These are phyloP conservation scores for Scleroderma citrinum DNA, from an alignment of 768 basidiomycete species.

Conservation along the genomic window DNA sequence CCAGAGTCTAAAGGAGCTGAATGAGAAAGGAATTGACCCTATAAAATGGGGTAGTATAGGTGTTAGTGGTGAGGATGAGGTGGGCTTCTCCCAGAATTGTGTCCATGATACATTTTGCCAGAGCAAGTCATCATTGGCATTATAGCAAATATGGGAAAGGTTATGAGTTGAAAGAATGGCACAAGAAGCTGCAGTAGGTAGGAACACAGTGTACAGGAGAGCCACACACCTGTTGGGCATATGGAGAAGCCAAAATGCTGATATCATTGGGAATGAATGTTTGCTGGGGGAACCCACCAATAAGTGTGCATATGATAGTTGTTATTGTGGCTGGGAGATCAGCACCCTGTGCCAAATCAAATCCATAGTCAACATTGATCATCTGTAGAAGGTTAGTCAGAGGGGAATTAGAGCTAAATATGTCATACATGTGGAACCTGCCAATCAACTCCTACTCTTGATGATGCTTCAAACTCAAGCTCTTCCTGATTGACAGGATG, in stretches of 20 bases:
- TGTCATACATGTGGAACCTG: neutral
- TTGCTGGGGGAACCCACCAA: neutral
- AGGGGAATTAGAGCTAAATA: neutral
- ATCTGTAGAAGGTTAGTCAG: neutral
- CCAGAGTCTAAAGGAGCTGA: too few species aligned
- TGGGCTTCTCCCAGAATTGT: slow-evolving; percentile 24
- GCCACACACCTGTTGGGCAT: neutral
- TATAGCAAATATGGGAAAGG: neutral
- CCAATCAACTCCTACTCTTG: neutral
- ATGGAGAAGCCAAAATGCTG: neutral
- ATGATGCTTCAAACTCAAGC: neutral
- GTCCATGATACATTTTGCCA: slow-evolving; percentile 16
- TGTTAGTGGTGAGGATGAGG: too few species aligned
- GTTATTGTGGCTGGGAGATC: neutral
- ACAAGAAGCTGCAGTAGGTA: neutral
- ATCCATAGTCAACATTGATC: neutral
- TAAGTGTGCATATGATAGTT: neutral
- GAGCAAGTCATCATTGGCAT: slow-evolving; percentile 7
- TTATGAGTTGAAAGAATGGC: slow-evolving; percentile 1
- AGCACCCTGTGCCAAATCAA: neutral
- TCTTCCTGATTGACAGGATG: neutral
- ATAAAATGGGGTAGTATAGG: too few species aligned
- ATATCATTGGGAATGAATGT: neutral
- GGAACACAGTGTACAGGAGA: neutral
- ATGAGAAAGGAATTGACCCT: too few species aligned